Conservation (phyloP, 1,284 basidiomycete species). For the Microstroma glucosiphilum region DNA sequence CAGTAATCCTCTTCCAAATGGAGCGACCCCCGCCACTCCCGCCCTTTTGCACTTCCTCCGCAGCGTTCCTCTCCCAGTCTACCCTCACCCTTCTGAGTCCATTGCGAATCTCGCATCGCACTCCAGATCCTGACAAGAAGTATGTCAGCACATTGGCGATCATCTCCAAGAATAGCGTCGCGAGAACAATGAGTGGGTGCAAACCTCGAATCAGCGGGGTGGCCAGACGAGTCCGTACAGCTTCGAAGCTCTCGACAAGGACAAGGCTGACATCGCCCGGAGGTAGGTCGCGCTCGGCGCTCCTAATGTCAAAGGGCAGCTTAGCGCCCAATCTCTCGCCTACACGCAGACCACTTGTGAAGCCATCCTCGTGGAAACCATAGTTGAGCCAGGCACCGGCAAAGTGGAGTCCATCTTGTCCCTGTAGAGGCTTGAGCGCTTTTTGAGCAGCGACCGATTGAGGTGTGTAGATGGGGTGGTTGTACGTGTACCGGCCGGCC, state of each 20-base stretch:
- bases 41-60: too few relatives aligned
- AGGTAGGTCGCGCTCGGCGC: conserved; percentile 38
- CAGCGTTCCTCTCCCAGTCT: not conserved
- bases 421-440: conserved; percentile 61
- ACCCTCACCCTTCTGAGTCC: not conserved
- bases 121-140: not conserved
- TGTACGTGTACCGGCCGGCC: conserved; percentile 61
- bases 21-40: too few relatives aligned
- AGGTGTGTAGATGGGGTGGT: conserved; percentile 60
- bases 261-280: not conserved
- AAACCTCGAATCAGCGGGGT: not conserved
- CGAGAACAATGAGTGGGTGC: not conserved
- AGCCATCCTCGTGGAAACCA: conserved; percentile 73
- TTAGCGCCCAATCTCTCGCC: conserved; percentile 45
- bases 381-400: conserved; percentile 75
- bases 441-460: conserved; percentile 58
- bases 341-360: conserved; percentile 57
- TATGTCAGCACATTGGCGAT: not conserved
- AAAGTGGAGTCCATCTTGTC: conserved; percentile 60
- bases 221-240: not conserved
- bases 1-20: too few relatives aligned
- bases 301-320: conserved; percentile 50
- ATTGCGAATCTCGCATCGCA: not conserved
- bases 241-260: not conserved
- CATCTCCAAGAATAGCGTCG: not conserved